Evolutionary conservation across 2,329 filamentous ascomycete genomes (phyloP).

Genomic region (Talaromyces rugulosus): DNA sequence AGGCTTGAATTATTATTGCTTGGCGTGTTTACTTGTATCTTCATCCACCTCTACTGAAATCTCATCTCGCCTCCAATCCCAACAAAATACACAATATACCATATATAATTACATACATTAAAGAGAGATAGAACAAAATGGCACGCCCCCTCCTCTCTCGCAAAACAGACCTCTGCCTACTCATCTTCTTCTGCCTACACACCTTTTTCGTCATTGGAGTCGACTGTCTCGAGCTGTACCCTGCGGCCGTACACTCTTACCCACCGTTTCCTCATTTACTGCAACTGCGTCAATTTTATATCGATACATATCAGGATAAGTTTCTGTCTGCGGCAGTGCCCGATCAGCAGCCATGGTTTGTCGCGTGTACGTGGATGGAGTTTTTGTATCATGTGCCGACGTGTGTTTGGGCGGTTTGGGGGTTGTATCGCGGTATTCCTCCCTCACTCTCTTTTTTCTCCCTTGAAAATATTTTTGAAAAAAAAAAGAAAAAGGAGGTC

Average conservation of each 20-base stretch:
- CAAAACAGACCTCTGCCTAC: slow-evolving; percentile 1
- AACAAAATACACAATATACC: not conserved
- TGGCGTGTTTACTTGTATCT: not conserved
- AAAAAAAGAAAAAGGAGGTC: not conserved
- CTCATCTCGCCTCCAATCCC: not conserved
- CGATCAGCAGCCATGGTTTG: slow-evolving; percentile 56
- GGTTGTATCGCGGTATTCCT: slow-evolving; percentile 46
- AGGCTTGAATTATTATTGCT: not conserved
- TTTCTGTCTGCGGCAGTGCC: slow-evolving; percentile 45
- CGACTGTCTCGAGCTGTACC: slow-evolving; percentile 12
- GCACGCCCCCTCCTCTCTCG: slow-evolving; percentile 1
- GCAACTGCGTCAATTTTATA: slow-evolving; percentile 53
- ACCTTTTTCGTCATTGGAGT: slow-evolving; percentile 6
- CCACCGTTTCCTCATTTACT: slow-evolving; percentile 46
- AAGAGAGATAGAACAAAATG: not conserved
- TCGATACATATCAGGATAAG: slow-evolving; percentile 58
- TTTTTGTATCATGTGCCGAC: slow-evolving; percentile 58
- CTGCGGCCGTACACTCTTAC: slow-evolving; percentile 44
- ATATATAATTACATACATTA: not conserved
- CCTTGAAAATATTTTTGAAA: not conserved
- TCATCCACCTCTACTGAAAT: too few relatives aligned
- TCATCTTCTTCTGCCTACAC: slow-evolving; percentile 9
- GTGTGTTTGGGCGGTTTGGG: slow-evolving; percentile 57
- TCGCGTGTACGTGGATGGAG: slow-evolving; percentile 55
- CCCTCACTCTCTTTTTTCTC: not conserved